Conservation (phyloP, 345 rosid genomes). For the Tarenaya hassleriana region DNA sequence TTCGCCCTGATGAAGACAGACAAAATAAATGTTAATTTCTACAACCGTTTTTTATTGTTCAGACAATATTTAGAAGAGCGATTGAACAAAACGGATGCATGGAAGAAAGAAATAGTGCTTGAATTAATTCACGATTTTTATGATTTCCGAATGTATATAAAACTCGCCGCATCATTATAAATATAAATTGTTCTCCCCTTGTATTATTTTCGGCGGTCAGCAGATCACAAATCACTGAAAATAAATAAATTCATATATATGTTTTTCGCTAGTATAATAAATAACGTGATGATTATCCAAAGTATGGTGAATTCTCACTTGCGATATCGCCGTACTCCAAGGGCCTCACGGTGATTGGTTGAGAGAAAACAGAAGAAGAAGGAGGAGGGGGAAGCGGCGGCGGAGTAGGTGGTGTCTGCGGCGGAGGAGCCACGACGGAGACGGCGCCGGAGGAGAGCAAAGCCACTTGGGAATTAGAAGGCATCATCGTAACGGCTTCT, state of each 20-base stretch:
- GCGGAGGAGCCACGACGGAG: slow-evolving; percentile 46
- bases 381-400: slow-evolving; percentile 37
- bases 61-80: too few relatives aligned
- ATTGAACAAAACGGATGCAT: not conserved
- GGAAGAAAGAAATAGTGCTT: slow-evolving; percentile 15
- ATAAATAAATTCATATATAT: slow-evolving; percentile 32
- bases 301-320: slow-evolving; percentile 62
- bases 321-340: slow-evolving; percentile 55
- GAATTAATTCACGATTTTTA: slow-evolving; percentile 9
- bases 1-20: too few relatives aligned
- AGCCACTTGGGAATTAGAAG: slow-evolving; percentile 44
- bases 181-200: slow-evolving; percentile 26
- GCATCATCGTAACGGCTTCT: slow-evolving; percentile 45
- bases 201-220: slow-evolving; percentile 23
- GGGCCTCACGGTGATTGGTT: slow-evolving; percentile 25
- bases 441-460: slow-evolving; percentile 52
- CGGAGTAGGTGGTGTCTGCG: slow-evolving; percentile 22
- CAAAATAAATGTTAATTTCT: too few relatives aligned
- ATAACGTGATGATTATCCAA: slow-evolving; percentile 41
- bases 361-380: slow-evolving; percentile 44
- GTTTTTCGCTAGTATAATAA: slow-evolving; percentile 14
- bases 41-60: too few relatives aligned
- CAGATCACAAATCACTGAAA: slow-evolving; percentile 22
- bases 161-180: slow-evolving; percentile 6
- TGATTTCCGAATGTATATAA: slow-evolving; percentile 10